Evolutionary conservation across 2,329 filamentous ascomycete genomes (phyloP), one percentile per base, ranked within the genome.

Genomic region (Erysiphe neolycopersici): DNA sequence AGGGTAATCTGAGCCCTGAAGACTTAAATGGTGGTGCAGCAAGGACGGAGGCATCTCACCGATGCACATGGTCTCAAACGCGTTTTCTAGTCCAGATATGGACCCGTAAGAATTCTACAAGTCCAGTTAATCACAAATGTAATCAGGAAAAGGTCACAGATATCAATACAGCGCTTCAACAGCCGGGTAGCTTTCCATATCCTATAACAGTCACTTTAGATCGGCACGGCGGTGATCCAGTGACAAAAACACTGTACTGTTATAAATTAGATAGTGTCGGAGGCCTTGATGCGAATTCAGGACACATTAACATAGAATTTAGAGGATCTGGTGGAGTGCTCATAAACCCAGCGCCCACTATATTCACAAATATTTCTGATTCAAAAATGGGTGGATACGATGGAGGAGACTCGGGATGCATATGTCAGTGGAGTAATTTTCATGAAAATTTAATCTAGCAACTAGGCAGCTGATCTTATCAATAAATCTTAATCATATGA

Each of bases 31-130:
- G 73, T 35, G 73, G 73, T 9, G 61, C 67, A 17, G 58, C 59
- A 31, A 60, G 67, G 51, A 58, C 58, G 2, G 68, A 73, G 47
- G 71, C 73, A 14, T 61, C 62, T 17, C 67, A 64, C 43, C 52
- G 75, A 35, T 66, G 69, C 22, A 74, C 69, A 0, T 76, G 70
- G 65, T 60, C 64, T 19, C 63, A 74, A 57, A 72, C 71, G 12
- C 64, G 73, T 0, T 69, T 75, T 48, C 64, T 73, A n/a, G 67
- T 78, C 14, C 65, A 73, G 53, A 73, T 78, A 47, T 78, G 72
- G 72, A 78, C 73, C 16, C 62, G 64, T 5, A 61, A 60, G 45
- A 61, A 57, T 30, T 60, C 60, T 49, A 62, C 60, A 26, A 62
- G 65, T 19, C 54, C 51, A 42, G 58, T 73, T 42, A 48, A 66